Percentiles rank a stretch among this genome's conserved stretches.
Evolutionary conservation across 306 rosid species (phyloP).

Genomic region (Prunus mume): DNA sequence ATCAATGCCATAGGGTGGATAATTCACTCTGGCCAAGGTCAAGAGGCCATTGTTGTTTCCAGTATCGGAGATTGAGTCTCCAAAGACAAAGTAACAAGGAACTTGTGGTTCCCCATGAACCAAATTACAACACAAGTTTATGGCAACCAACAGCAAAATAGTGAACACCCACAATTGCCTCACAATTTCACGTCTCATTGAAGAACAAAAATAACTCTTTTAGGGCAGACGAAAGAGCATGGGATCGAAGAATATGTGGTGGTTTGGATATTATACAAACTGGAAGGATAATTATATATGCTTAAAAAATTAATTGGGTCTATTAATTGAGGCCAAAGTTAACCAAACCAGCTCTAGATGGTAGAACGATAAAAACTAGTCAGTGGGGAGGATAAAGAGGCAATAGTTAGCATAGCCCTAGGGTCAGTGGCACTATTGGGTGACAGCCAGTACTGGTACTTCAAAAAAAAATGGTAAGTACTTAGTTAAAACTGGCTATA

Average conservation of each 20-base stretch:
- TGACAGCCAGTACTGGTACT: no score
- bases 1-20: slow-evolving; percentile 62
- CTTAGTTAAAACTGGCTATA: no score
- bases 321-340: no score
- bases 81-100: slow-evolving; percentile 48
- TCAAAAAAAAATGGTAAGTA: no score
- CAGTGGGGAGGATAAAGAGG: no score
- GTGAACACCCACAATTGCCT: background rate
- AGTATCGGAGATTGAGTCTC: slow-evolving; percentile 46
- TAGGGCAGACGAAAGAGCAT: no score
- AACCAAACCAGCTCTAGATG: no score
- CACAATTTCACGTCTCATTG: background rate
- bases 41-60: slow-evolving; percentile 53
- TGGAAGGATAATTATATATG: background rate
- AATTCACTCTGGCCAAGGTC: slow-evolving; percentile 33
- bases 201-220: background rate
- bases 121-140: background rate
- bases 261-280: background rate
- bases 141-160: background rate
- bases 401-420: no score
- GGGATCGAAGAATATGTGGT: background rate
- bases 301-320: background rate
- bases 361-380: no score
- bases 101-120: slow-evolving; percentile 20
- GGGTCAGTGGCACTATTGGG: no score